Evolutionary conservation across 1,139 yeast genomes (phyloP).

Genomic region (Debaryomyces sp.): DNA sequence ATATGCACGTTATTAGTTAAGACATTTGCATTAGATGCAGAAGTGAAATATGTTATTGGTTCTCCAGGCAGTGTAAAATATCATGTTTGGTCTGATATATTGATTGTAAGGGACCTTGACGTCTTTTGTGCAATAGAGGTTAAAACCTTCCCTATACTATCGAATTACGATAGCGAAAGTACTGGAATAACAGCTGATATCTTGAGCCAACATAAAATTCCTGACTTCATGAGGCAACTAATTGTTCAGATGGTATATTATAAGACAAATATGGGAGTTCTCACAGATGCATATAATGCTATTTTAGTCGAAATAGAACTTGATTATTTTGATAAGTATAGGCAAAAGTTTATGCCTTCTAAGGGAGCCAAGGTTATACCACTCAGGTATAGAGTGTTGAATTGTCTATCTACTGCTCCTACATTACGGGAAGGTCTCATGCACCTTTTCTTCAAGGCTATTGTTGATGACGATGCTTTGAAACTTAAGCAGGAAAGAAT

Average conservation of each 20-base stretch:
- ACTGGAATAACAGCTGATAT: background rate
- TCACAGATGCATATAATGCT: background rate
- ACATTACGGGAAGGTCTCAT: conserved; percentile 1
- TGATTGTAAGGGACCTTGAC: background rate
- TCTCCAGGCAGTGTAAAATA: background rate
- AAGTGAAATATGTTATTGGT: background rate
- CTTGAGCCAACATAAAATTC: background rate
- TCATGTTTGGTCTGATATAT: background rate
- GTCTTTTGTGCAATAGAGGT: background rate
- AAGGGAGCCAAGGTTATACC: background rate
- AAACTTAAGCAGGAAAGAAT: background rate
- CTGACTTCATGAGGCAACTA: background rate
- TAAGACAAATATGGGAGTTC: background rate
- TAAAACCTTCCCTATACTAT: background rate
- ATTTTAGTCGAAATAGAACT: background rate
- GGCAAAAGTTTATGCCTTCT: too few relatives aligned
- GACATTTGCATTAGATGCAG: background rate
- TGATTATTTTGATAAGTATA: background rate
- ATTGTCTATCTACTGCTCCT: background rate
- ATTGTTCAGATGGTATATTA: background rate
- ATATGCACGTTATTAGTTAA: background rate
- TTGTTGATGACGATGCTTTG: background rate
- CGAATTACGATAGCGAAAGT: background rate
- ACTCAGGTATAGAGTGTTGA: background rate
- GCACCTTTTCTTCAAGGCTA: background rate